A percentile compares a stretch with the other conserved stretches of the same genome.
Evolutionary conservation across 441 rosid genomes (phyloP).

Genomic region (Erodium trifolium): DNA sequence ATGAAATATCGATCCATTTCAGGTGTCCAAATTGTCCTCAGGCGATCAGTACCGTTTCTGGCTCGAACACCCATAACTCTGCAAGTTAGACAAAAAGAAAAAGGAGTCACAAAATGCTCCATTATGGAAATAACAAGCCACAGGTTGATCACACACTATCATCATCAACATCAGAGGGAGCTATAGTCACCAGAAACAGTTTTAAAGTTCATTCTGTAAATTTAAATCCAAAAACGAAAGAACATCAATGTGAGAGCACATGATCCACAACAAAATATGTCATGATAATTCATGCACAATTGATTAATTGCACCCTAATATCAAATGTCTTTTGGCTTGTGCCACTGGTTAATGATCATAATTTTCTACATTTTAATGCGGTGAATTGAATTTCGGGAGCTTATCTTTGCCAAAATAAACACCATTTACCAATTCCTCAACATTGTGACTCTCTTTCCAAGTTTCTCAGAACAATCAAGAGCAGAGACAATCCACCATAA

Average conservation of each 20-base stretch:
- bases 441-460: not conserved
- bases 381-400: not conserved
- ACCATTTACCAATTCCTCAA: not conserved
- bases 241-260: not conserved
- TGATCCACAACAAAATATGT: not conserved
- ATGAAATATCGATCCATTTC: slow-evolving; percentile 80
- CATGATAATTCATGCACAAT: too few relatives aligned
- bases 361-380: not conserved
- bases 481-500: not conserved
- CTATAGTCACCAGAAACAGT: too few relatives aligned
- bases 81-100: slow-evolving; percentile 8
- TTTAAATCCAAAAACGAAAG: not conserved
- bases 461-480: not conserved
- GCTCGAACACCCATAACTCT: slow-evolving; percentile 28
- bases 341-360: not conserved
- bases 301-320: too few relatives aligned
- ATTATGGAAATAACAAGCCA: not conserved
- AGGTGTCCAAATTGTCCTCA: slow-evolving; percentile 80
- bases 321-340: too few relatives aligned
- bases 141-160: not conserved
- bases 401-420: not conserved
- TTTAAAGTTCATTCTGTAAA: not conserved
- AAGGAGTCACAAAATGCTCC: not conserved
- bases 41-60: slow-evolving; percentile 33
- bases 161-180: slow-evolving; percentile 5